phyloP scores from a whole-genome alignment of 352 stramenopile species.

The Hyphochytrium catenoides region DNA sequence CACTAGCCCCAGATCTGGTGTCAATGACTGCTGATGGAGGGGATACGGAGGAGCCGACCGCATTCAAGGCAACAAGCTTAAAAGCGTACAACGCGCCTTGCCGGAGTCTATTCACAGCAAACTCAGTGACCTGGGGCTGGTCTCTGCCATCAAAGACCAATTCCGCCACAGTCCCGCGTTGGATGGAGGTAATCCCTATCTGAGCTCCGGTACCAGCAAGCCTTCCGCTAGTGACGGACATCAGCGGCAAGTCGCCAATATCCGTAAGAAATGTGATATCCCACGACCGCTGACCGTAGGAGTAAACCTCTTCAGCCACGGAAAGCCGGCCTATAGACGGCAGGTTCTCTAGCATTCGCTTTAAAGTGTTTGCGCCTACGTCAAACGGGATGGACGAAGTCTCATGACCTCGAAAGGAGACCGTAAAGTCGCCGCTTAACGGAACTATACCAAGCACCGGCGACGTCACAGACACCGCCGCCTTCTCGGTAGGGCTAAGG shows the following conservation, averaged over 20 bases:
- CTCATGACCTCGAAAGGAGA: slow-evolving; percentile 44
- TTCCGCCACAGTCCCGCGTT: slow-evolving; percentile 59
- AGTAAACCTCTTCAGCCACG: slow-evolving; percentile 23
- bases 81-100: slow-evolving; percentile 75
- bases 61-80: slow-evolving; percentile 70
- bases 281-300: slow-evolving; percentile 51
- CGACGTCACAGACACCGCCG: slow-evolving; percentile 21
- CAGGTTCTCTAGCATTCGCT: slow-evolving; percentile 65
- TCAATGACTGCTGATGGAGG: slow-evolving; percentile 60
- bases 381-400: slow-evolving; percentile 30
- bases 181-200: slow-evolving; percentile 36
- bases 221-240: slow-evolving; percentile 63
- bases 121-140: slow-evolving; percentile 40
- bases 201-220: slow-evolving; percentile 35
- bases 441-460: slow-evolving; percentile 18
- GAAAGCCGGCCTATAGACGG: slow-evolving; percentile 38
- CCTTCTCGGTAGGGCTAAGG: slow-evolving; percentile 16
- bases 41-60: slow-evolving; percentile 61
- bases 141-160: slow-evolving; percentile 74
- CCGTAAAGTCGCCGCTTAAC: slow-evolving; percentile 46
- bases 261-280: slow-evolving; percentile 75
- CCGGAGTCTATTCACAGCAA: slow-evolving; percentile 48
- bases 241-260: slow-evolving; percentile 71
- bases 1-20: slow-evolving; percentile 60
- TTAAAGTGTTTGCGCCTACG: slow-evolving; percentile 30